Conservation (phyloP, 2,329 filamentous ascomycete species). For the Huntiella abstrusa region DNA sequence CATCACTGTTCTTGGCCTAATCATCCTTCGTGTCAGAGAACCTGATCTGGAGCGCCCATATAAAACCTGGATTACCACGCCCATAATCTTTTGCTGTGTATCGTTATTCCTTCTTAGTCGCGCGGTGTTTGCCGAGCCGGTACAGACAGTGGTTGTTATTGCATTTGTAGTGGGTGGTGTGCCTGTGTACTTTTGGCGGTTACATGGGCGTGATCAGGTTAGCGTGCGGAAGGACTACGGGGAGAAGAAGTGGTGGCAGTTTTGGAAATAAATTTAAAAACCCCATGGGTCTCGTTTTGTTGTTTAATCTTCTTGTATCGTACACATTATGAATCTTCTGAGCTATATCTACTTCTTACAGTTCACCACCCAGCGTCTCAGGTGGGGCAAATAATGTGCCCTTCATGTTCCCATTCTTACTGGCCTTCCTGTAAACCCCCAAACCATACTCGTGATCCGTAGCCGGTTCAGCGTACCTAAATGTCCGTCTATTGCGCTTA, state of each 20-base stretch:
- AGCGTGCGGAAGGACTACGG: constrained; percentile 20
- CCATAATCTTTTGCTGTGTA: constrained; percentile 96
- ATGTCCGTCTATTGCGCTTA: constrained; percentile 35
- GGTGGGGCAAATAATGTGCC: too few relatives aligned
- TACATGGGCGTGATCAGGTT: constrained; percentile 43
- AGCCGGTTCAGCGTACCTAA: constrained; percentile 42
- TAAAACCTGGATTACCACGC: constrained; percentile 89
- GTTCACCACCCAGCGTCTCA: too few relatives aligned
- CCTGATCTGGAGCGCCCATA: constrained; percentile 80
- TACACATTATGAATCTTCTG: too few relatives aligned
- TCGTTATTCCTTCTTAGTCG: constrained; percentile 78
- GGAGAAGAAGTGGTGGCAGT: constrained; percentile 33
- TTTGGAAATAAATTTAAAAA: constrained; percentile 27
- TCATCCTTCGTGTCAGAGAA: constrained; percentile 73
- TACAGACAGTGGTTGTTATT: constrained; percentile 77
- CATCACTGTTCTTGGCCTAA: constrained; percentile 78
- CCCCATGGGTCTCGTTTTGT: too few relatives aligned
- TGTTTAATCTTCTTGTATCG: too few relatives aligned
- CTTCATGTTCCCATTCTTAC: neutral
- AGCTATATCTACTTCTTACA: too few relatives aligned
- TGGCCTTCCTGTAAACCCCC: neutral
- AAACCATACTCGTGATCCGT: constrained; percentile 52
- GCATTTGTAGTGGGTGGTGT: constrained; percentile 69
- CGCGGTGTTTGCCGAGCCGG: constrained; percentile 74
- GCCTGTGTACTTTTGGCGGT: constrained; percentile 75